A percentile compares a stretch with the other conserved stretches of the same genome.
phyloP scores from a whole-genome alignment of 2,329 filamentous ascomycete species.

The Alternaria gaisen region DNA sequence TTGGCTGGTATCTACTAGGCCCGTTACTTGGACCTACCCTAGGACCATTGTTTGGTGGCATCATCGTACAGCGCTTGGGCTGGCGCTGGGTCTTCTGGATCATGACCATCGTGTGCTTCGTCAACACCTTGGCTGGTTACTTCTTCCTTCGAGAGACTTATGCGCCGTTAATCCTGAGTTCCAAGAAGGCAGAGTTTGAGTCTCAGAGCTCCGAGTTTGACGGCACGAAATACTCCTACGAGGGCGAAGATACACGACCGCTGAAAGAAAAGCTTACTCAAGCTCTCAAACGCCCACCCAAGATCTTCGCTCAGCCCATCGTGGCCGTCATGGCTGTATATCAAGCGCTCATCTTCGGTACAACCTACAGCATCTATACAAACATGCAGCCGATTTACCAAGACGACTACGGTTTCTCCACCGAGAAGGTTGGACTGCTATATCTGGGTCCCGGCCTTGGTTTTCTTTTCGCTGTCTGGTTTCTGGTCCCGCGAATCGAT shows the following conservation, averaged over 20 bases:
- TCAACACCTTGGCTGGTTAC: constrained; percentile 55
- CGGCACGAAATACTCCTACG: constrained; percentile 51
- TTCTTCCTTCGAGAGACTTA: constrained; percentile 58
- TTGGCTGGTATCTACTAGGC: constrained; percentile 57
- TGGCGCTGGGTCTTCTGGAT: constrained; percentile 62
- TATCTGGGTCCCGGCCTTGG: constrained; percentile 58
- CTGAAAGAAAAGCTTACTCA: constrained; percentile 48
- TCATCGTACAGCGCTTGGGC: constrained; percentile 55
- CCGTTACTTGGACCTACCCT: constrained; percentile 55
- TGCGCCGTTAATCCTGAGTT: constrained; percentile 52
- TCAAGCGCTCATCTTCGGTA: constrained; percentile 59
- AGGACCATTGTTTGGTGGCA: constrained; percentile 55
- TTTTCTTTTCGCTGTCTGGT: constrained; percentile 56
- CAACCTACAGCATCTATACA: constrained; percentile 59
- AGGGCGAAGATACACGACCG: constrained; percentile 54
- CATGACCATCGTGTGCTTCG: constrained; percentile 53
- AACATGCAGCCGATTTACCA: constrained; percentile 59
- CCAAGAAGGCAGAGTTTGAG: constrained; percentile 49
- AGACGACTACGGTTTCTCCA: constrained; percentile 56
- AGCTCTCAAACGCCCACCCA: constrained; percentile 53
- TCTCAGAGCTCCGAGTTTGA: constrained; percentile 29
- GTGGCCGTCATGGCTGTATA: constrained; percentile 58
- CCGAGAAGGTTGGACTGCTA: constrained; percentile 57
- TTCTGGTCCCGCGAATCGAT: constrained; percentile 59
- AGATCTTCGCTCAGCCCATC: constrained; percentile 57